Evolutionary conservation across 352 stramenopile genomes (phyloP), one percentile per base, ranked within the genome.

Genomic region (Saprolegnia parasitica): DNA sequence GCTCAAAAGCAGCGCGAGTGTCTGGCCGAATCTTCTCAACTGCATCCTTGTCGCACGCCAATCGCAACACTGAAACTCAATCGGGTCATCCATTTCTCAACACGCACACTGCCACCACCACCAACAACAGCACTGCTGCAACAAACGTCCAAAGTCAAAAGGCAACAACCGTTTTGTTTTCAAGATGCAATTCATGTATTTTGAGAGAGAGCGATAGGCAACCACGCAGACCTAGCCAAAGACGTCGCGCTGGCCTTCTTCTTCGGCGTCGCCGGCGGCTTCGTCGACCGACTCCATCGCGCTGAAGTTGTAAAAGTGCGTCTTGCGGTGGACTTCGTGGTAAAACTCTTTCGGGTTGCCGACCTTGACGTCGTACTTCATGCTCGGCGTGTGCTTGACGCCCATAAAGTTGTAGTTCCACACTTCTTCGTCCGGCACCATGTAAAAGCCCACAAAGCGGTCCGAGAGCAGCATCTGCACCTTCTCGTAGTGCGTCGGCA

Each of bases 391-490:
- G 85, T 99, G 96, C 76, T 99, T 99, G 50, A 99, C 96, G 64
- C 97, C 97, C 87, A 99, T 98, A 74, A 99, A 99, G 76, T 99
- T 99, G 83, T 99, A 99, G 81, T 99, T 99, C 98, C 97, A 99
- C 61, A 98, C 81, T 23, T 98, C 93, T 68, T 98, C 95, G 56
- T 98, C 93, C 9, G 98, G 97, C 56, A 99, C 96, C 93, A 99
- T 98, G 81, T 99, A 99, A 78, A 99, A 99, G 16, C 98, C 98
- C 68, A 99, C 86, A 89, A 99, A 99, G 15, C 96, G 92, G 77
- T 99, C 97, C 68, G 92, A 98, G 35, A 99, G 83, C 61, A 99
- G 78, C 95, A 99, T 99, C 79, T 99, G 97, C 62, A 99, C 96
- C 83, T 99, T 98, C 74, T 99, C 96, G 78, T 99, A 99, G 82